A percentile compares a stretch with the other conserved stretches of the same genome.
Evolutionary conservation across 768 basidiomycete species (phyloP).

Genomic region (Phylloporus arenicola): DNA sequence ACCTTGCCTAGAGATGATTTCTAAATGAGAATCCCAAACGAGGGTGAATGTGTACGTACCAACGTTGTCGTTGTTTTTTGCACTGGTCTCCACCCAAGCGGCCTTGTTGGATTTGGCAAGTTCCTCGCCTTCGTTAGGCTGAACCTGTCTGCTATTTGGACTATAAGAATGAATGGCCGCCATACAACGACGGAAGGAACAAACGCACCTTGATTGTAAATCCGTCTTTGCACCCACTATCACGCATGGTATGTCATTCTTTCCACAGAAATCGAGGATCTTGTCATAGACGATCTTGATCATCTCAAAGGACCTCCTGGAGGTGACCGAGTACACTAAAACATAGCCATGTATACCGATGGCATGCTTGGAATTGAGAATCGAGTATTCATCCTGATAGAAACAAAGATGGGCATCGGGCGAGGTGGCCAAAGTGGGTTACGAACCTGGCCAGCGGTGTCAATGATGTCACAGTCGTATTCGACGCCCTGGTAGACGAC

Average conservation of each 20-base stretch:
- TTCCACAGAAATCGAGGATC: constrained; percentile 82
- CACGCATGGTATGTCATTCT: constrained; percentile 83
- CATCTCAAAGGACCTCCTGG: constrained; percentile 90
- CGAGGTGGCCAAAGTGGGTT: background rate
- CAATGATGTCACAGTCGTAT: constrained; percentile 96
- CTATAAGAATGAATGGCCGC: constrained; percentile 26
- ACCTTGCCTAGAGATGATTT: constrained; percentile 53
- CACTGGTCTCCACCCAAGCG: constrained; percentile 85
- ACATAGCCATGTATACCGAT: constrained; percentile 97
- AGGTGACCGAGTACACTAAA: constrained; percentile 92
- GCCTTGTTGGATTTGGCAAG: constrained; percentile 69
- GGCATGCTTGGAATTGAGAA: constrained; percentile 88
- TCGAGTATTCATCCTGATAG: constrained; percentile 82
- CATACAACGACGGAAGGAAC: constrained; percentile 4
- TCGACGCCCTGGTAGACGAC: constrained; percentile 85
- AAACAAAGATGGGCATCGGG: constrained; percentile 4
- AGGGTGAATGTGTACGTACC: constrained; percentile 48
- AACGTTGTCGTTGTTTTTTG: constrained; percentile 82
- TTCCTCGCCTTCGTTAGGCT: constrained; percentile 64
- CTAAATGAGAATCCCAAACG: background rate
- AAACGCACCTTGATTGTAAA: constrained; percentile 64
- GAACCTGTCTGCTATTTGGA: constrained; percentile 61
- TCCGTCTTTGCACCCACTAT: constrained; percentile 93
- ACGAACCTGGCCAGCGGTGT: constrained; percentile 92
- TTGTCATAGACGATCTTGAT: constrained; percentile 90